A percentile compares a stretch with the other conserved stretches of the same genome.
These are phyloP conservation scores for Termitomyces bulborhizus DNA, from an alignment of 768 basidiomycete species.

Conservation along the genomic window DNA sequence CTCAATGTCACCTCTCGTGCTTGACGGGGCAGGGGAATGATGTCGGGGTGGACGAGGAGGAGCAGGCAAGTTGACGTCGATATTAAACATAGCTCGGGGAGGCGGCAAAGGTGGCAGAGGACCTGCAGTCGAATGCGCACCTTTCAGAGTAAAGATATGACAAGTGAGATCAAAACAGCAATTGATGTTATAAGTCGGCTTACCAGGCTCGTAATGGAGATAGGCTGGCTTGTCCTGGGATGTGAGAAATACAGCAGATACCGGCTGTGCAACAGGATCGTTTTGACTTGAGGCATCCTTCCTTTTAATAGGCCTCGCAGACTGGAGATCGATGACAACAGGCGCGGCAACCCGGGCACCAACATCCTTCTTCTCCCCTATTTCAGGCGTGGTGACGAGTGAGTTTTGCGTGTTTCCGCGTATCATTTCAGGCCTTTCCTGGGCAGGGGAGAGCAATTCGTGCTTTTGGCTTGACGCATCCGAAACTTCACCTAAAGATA, in stretches of 20 bases:
- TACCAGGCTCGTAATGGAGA: conserved; percentile 58
- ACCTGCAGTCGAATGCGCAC: conserved; percentile 64
- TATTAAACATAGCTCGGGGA: conserved; percentile 48
- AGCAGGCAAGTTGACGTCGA: conserved; percentile 36
- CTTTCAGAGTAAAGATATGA: conserved; percentile 17
- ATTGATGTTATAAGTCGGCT: conserved; percentile 8
- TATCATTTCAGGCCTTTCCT: conserved; percentile 10
- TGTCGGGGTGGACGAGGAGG: conserved; percentile 62
- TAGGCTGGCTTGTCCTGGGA: conserved; percentile 32
- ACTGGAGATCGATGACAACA: conserved; percentile 44
- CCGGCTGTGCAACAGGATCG: conserved; percentile 18
- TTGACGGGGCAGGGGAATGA: conserved; percentile 45
- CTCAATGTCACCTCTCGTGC: conserved; percentile 43
- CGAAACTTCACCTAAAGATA: conserved; percentile 15
- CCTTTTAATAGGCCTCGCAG: conserved; percentile 11
- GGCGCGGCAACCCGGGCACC: conserved; percentile 57
- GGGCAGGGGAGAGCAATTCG: conserved; percentile 20
- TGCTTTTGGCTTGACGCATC: conserved; percentile 23
- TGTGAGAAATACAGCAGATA: conserved; percentile 19
- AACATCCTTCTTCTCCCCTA: conserved; percentile 58
- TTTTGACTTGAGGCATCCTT: conserved; percentile 14
- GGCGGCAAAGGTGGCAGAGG: conserved; percentile 56
- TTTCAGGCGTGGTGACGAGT: conserved; percentile 50
- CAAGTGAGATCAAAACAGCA: conserved; percentile 10
- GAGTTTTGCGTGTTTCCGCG: conserved; percentile 10